Evolutionary conservation across 2,329 filamentous ascomycete species (phyloP).

Genomic region (Coniochaeta prunicola): DNA sequence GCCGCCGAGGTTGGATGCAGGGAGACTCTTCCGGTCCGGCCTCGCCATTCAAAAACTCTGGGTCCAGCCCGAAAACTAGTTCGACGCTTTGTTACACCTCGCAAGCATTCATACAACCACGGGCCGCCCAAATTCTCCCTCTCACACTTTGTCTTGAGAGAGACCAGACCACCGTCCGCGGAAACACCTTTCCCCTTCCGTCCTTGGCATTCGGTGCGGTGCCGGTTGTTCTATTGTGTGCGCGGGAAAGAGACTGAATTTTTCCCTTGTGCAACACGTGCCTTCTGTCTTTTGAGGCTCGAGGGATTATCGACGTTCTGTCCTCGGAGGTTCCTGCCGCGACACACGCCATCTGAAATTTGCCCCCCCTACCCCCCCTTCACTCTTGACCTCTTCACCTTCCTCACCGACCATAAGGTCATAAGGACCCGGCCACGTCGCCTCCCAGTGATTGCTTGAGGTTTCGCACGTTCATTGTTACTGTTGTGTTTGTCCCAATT

Average conservation of each 20-base stretch:
- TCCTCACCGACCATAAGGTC: background rate
- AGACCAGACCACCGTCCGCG: conserved; percentile 1
- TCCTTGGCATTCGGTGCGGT: background rate
- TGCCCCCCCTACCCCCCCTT: background rate
- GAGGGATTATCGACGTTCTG: background rate
- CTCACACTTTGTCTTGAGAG: background rate
- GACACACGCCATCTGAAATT: background rate
- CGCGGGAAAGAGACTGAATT: background rate
- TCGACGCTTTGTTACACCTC: background rate
- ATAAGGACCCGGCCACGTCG: background rate
- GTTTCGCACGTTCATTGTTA: background rate
- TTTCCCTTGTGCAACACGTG: background rate
- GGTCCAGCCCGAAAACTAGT: background rate
- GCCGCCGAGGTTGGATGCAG: background rate
- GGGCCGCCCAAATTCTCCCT: background rate
- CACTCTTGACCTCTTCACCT: background rate
- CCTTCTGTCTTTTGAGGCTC: background rate
- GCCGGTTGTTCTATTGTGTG: background rate
- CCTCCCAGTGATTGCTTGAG: background rate
- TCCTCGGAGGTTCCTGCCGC: background rate
- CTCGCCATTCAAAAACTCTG: background rate
- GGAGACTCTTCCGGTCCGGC: background rate
- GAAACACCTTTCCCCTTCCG: background rate
- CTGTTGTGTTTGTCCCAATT: background rate
- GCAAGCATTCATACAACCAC: background rate